Evolutionary conservation across 345 rosid genomes (phyloP).

Genomic region (Citrus unshiu): DNA sequence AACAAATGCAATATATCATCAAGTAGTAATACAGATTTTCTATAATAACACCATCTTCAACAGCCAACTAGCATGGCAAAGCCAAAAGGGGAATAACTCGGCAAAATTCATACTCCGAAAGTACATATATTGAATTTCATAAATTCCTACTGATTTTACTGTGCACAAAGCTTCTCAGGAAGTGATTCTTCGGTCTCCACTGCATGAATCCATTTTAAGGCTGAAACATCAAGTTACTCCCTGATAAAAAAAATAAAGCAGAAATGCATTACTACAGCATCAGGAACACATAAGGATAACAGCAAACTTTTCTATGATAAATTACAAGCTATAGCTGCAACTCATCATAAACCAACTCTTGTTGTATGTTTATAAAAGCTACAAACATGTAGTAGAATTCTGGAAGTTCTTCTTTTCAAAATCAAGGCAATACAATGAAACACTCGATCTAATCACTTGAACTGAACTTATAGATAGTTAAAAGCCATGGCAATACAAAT

Average conservation of each 20-base stretch:
- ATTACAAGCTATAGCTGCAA: background rate
- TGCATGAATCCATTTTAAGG: background rate
- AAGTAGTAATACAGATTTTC: background rate
- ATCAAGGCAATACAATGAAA: background rate
- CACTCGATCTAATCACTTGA: background rate
- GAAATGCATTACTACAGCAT: background rate
- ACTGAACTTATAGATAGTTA: background rate
- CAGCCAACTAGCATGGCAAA: background rate
- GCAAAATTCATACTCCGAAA: background rate
- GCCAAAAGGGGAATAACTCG: background rate
- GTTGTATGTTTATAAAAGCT: background rate
- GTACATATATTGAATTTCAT: background rate
- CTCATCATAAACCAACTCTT: background rate
- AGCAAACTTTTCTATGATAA: background rate
- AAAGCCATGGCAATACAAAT: background rate
- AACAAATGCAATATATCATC: background rate
- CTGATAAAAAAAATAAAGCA: background rate
- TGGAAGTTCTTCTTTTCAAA: background rate
- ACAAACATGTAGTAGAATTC: background rate
- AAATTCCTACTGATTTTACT: background rate
- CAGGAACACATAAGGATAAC: background rate
- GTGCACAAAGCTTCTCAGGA: background rate
- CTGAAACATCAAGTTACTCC: constrained; percentile 3
- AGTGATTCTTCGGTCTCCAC: background rate
- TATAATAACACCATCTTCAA: background rate